Evolutionary conservation across 192 early-diverging fungal species (phyloP).

Genomic region (Blastocladiella britannica): DNA sequence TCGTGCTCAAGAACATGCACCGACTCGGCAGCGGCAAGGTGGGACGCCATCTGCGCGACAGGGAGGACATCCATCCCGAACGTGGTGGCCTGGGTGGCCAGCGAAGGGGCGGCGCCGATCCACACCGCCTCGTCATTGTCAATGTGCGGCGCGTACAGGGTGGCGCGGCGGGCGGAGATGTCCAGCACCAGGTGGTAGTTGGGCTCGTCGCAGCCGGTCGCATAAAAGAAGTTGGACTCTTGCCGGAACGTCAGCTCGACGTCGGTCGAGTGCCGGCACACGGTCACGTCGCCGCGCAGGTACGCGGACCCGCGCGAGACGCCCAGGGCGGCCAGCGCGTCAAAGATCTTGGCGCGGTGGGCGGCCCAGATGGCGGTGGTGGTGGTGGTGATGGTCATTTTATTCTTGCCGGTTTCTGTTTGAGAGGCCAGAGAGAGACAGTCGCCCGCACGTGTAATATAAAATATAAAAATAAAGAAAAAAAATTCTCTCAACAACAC

Average conservation of each 20-base stretch:
- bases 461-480: no score
- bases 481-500: no score
- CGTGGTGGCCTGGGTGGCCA: conserved; percentile 21
- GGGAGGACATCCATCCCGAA: conserved; percentile 18
- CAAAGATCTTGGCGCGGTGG: not conserved
- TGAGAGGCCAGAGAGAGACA: no score
- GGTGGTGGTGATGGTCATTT: no score
- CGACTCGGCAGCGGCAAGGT: conserved; percentile 4
- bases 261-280: conserved; percentile 42
- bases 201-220: conserved; percentile 55
- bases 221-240: conserved; percentile 71
- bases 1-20: conserved; percentile 26
- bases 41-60: not conserved
- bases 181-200: conserved; percentile 52
- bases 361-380: not conserved
- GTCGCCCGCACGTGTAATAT: no score
- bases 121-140: conserved; percentile 52
- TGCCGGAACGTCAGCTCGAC: conserved; percentile 66
- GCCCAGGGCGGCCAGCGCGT: not conserved
- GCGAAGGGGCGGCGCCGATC: conserved; percentile 46
- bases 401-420: no score
- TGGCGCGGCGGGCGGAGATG: conserved; percentile 28
- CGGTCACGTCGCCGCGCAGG: not conserved
- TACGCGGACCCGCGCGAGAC: not conserved
- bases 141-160: conserved; percentile 46